phyloP scores from a whole-genome alignment of 805 yeast genomes.

The Clavispora phyllophila region DNA sequence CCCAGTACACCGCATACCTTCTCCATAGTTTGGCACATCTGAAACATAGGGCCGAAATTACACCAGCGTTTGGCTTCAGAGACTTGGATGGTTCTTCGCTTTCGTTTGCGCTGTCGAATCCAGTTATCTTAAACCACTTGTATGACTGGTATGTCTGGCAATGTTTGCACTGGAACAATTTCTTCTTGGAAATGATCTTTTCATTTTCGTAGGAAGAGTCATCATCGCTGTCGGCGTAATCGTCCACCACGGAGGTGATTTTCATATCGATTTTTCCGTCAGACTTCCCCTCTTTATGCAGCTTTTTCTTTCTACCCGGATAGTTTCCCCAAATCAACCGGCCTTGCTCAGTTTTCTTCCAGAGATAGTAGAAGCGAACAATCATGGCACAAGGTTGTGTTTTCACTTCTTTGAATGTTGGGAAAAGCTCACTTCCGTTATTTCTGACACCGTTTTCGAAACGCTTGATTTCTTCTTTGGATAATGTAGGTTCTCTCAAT shows the following conservation, averaged over 20 bases:
- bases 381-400: constrained; percentile 72
- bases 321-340: constrained; percentile 76
- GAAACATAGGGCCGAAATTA: constrained; percentile 62
- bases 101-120: constrained; percentile 40
- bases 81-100: constrained; percentile 20
- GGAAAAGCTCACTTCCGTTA: constrained; percentile 75
- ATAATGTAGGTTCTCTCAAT: constrained; percentile 74
- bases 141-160: constrained; percentile 54
- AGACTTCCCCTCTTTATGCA: constrained; percentile 28
- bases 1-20: constrained; percentile 85
- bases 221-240: constrained; percentile 59
- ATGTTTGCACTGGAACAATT: constrained; percentile 60
- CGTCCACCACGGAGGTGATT: constrained; percentile 27
- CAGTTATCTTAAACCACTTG: constrained; percentile 72
- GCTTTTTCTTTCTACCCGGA: constrained; percentile 65
- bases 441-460: constrained; percentile 74
- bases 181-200: constrained; percentile 37
- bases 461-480: constrained; percentile 52
- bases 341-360: constrained; percentile 86
- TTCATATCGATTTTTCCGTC: constrained; percentile 15
- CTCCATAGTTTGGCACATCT: constrained; percentile 93
- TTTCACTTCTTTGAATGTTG: constrained; percentile 65
- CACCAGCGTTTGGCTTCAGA: constrained; percentile 14
- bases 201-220: constrained; percentile 65
- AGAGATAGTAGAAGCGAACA: constrained; percentile 81